These are phyloP conservation scores for Galerina sulciceps DNA, from an alignment of 768 basidiomycete species.

Conservation along the genomic window DNA sequence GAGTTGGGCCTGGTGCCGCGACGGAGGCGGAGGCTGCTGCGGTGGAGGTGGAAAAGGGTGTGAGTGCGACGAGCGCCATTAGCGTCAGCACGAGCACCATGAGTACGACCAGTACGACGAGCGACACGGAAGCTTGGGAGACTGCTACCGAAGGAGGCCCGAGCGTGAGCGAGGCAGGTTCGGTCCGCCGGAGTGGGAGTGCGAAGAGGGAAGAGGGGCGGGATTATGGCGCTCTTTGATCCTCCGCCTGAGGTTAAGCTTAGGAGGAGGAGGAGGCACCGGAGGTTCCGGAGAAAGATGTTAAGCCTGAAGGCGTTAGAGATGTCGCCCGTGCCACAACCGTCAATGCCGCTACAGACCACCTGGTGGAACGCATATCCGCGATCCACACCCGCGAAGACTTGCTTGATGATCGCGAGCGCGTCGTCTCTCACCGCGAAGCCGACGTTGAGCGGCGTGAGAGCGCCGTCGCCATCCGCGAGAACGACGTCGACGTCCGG, in stretches of 20 bases:
- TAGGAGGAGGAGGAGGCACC: background rate
- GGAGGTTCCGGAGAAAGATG: background rate
- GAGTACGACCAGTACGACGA: background rate
- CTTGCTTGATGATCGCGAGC: slow-evolving; percentile 2
- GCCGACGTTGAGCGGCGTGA: background rate
- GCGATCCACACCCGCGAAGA: slow-evolving; percentile 7
- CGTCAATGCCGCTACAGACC: background rate
- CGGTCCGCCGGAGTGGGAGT: background rate
- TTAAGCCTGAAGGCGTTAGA: no score
- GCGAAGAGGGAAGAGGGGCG: background rate
- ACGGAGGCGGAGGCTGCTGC: background rate
- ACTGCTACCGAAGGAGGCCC: slow-evolving; percentile 8
- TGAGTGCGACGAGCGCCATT: background rate
- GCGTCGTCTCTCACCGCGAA: background rate
- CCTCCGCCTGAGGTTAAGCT: background rate
- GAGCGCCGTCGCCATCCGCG: background rate
- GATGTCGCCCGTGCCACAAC: background rate
- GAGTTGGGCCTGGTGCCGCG: no score
- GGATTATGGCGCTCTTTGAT: slow-evolving; percentile 14
- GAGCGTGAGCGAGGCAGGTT: background rate
- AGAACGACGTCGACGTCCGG: background rate
- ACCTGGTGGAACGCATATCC: background rate
- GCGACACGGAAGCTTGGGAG: slow-evolving; percentile 13
- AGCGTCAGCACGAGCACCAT: background rate
- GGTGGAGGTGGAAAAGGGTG: background rate